A percentile compares a stretch with the other conserved stretches of the same genome.
Evolutionary conservation across 2,329 filamentous ascomycete species (phyloP).

Genomic region (Fusarium concolor): DNA sequence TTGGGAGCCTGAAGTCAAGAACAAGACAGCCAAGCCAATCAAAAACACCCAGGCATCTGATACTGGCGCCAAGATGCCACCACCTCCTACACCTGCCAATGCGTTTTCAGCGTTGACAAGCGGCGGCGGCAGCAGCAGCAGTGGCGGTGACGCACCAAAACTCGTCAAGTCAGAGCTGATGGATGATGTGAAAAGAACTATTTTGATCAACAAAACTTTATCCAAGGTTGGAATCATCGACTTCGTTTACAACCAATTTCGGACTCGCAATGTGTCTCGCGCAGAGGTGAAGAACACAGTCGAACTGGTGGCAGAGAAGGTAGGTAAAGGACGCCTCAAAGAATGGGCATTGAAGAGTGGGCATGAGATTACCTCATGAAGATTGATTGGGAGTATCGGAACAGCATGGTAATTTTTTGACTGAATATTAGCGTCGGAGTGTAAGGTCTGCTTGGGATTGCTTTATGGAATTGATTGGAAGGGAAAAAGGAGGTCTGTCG

Average conservation of each 20-base stretch:
- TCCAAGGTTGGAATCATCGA: constrained; percentile 58
- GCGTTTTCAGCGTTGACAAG: constrained; percentile 53
- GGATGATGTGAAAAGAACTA: constrained; percentile 56
- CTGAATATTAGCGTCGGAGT: constrained; percentile 47
- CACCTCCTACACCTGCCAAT: constrained; percentile 50
- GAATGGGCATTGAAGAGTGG: constrained; percentile 56
- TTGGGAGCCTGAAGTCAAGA: constrained; percentile 69
- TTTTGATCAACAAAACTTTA: constrained; percentile 54
- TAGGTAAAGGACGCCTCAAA: constrained; percentile 52
- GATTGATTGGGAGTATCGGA: constrained; percentile 15
- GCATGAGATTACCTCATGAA: constrained; percentile 50
- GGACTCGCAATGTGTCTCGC: constrained; percentile 50
- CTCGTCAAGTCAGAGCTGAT: constrained; percentile 55
- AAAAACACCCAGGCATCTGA: constrained; percentile 29
- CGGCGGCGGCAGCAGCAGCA: constrained; percentile 17
- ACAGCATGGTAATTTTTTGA: constrained; percentile 37
- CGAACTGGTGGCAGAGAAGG: constrained; percentile 56
- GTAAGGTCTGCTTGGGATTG: constrained; percentile 38
- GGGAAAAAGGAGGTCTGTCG: constrained; percentile 22
- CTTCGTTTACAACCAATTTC: constrained; percentile 55
- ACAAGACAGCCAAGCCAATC: constrained; percentile 34
- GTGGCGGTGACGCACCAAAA: constrained; percentile 41
- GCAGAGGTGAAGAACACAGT: constrained; percentile 57
- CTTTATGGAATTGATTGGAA: constrained; percentile 33
- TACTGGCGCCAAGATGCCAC: constrained; percentile 47